Evolutionary conservation across 371 early-diverging fungal species (phyloP), one percentile per base, ranked within the genome.

Genomic region (Lichtheimia ramosa): DNA sequence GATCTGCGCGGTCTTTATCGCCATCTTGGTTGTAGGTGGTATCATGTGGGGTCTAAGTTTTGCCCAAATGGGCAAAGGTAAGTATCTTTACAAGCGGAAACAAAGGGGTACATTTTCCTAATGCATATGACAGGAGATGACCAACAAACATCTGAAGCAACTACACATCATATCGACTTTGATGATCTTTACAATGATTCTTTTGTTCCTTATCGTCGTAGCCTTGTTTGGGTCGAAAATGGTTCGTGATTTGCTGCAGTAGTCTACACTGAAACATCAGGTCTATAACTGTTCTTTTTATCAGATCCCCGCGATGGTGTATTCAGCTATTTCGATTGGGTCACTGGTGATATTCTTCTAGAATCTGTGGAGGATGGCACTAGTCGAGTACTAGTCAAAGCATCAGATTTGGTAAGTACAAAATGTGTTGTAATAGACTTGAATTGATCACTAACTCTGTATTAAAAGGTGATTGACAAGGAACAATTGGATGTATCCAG

Each of bases 151-250:
- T 6, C 34, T 10, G 54, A 58, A 40, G 40, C n/a, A 16, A 25
- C 20, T 3, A 43, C 48, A 27, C 65, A 59, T 5, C 74, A 75
- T 18, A 72, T 79, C 28, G 78, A 77, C 49, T 72, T 85, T 28
- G 72, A 80, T 28, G 84, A 85, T 54, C 63, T 85, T 25, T 83
- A 76, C 62, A 85, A 83, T 27, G 20, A 48, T n/a, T 75, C 80
- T 0, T 85, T 83, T 59, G 15, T 61, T 7, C 79, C 81, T 18
- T 71, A 64, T 60, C 54, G 63, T 39, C 75, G 73, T 13, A 42
- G 59, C 3, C 55, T 85, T 10, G 76, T 68, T 0, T 85, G 86
- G 86, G 77, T 79, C 42, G 70, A 79, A 23, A 75, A 79, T 67
- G 79, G 82, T 76, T 67, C 7, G 25, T 25, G 3, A 8, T 5